These are phyloP conservation scores for Trypanosoma lewisi DNA, from an alignment of 208 protist species.

Conservation along the genomic window DNA sequence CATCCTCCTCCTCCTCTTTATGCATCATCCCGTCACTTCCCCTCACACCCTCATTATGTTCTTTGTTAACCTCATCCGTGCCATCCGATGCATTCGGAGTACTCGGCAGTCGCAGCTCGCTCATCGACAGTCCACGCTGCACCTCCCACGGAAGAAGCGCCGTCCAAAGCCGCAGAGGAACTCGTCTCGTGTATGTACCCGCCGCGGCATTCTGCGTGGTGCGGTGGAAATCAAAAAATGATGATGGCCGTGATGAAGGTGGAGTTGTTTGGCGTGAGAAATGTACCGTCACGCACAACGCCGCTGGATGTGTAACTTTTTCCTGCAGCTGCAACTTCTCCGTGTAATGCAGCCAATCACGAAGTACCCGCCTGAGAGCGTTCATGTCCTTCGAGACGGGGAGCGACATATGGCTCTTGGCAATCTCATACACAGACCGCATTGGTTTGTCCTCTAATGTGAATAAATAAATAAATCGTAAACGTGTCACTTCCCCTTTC, in stretches of 20 bases:
- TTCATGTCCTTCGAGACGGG: slow-evolving; percentile 48
- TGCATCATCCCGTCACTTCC: slow-evolving; percentile 5
- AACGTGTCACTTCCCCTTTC: background rate
- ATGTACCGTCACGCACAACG: slow-evolving; percentile 48
- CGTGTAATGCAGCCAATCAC: slow-evolving; percentile 63
- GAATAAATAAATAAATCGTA: background rate
- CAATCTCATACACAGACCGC: slow-evolving; percentile 47
- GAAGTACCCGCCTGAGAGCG: slow-evolving; percentile 59
- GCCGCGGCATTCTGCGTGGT: background rate
- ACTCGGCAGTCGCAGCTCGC: slow-evolving; percentile 32
- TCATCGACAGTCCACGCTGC: slow-evolving; percentile 77
- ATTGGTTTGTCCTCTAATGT: background rate
- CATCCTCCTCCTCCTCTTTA: slow-evolving; percentile 23
- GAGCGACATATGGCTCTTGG: slow-evolving; percentile 50
- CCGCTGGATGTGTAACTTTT: slow-evolving; percentile 52
- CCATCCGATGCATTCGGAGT: background rate
- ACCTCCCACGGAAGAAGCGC: slow-evolving; percentile 86
- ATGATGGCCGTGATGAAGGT: background rate
- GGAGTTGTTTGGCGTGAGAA: background rate
- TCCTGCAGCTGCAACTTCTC: slow-evolving; percentile 50
- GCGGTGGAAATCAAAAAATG: background rate
- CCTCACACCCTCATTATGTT: slow-evolving; percentile 3
- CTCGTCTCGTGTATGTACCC: slow-evolving; percentile 21
- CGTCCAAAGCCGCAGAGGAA: slow-evolving; percentile 77
- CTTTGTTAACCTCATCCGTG: background rate